phyloP scores from a whole-genome alignment of 2,329 filamentous ascomycete genomes.

The Xylaria sp. region DNA sequence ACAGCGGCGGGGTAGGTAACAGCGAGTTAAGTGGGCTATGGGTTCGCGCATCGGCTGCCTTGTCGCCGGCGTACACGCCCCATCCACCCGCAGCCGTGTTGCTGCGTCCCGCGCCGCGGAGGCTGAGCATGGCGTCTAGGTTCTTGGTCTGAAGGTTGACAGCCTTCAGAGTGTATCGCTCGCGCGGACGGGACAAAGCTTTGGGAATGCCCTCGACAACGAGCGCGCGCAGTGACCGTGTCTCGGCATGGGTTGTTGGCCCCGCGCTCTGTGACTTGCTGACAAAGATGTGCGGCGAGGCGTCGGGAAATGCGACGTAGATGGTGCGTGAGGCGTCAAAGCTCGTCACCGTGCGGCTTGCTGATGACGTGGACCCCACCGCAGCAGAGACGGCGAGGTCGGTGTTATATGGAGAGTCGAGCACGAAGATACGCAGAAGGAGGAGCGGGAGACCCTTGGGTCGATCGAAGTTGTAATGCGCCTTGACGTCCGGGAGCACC shows the following conservation, averaged over 20 bases:
- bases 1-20: constrained; percentile 60
- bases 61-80: constrained; percentile 75
- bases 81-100: constrained; percentile 82
- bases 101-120: constrained; percentile 74
- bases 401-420: constrained; percentile 83
- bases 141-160: constrained; percentile 78
- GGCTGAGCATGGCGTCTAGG: constrained; percentile 74
- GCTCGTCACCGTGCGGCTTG: constrained; percentile 52
- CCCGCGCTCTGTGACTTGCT: constrained; percentile 62
- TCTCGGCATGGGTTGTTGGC: constrained; percentile 60
- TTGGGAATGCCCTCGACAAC: constrained; percentile 84
- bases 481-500: constrained; percentile 81
- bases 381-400: constrained; percentile 57
- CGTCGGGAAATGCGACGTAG: constrained; percentile 85
- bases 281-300: constrained; percentile 78
- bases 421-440: constrained; percentile 80
- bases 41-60: constrained; percentile 48
- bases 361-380: constrained; percentile 27
- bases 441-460: constrained; percentile 75
- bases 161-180: constrained; percentile 75
- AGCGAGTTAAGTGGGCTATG: constrained; percentile 67
- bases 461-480: constrained; percentile 83
- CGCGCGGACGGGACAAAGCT: constrained; percentile 79
- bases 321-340: constrained; percentile 77
- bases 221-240: constrained; percentile 73